Conservation (phyloP, 768 basidiomycete genomes). For the Trametes cubensis region DNA sequence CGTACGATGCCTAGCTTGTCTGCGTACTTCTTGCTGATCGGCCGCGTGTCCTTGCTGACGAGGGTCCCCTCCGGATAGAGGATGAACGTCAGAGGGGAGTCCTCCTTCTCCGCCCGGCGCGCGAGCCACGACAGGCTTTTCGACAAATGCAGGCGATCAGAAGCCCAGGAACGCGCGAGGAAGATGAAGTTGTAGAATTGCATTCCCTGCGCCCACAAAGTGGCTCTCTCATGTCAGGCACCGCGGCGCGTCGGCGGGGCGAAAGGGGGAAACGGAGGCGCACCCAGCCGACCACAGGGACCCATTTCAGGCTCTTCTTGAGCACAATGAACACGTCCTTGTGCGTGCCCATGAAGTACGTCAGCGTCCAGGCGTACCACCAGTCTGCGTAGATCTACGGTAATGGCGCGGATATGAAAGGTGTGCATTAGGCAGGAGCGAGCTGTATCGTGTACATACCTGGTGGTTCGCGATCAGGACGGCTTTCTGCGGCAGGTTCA, state of each 20-base stretch:
- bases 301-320: slow-evolving; percentile 85
- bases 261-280: slow-evolving; percentile 26
- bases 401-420: background rate
- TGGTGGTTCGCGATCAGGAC: slow-evolving; percentile 94
- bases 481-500: slow-evolving; percentile 77
- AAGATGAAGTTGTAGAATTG: slow-evolving; percentile 95
- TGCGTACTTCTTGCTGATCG: slow-evolving; percentile 84
- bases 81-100: slow-evolving; percentile 77
- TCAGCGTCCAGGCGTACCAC: slow-evolving; percentile 86
- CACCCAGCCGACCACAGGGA: slow-evolving; percentile 91
- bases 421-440: background rate
- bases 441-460: slow-evolving; percentile 43
- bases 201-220: slow-evolving; percentile 63
- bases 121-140: slow-evolving; percentile 70
- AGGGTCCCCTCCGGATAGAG: slow-evolving; percentile 97
- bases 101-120: slow-evolving; percentile 62
- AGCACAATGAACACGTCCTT: slow-evolving; percentile 85
- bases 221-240: slow-evolving; percentile 2
- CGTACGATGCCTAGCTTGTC: slow-evolving; percentile 87
- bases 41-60: slow-evolving; percentile 83
- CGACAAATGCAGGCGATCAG: slow-evolving; percentile 72
- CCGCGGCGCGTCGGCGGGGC: background rate
- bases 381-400: slow-evolving; percentile 74
- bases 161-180: slow-evolving; percentile 87
- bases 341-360: slow-evolving; percentile 69